phyloP scores from a whole-genome alignment of 1,284 basidiomycete species.

The Ustilago cynodontis region DNA sequence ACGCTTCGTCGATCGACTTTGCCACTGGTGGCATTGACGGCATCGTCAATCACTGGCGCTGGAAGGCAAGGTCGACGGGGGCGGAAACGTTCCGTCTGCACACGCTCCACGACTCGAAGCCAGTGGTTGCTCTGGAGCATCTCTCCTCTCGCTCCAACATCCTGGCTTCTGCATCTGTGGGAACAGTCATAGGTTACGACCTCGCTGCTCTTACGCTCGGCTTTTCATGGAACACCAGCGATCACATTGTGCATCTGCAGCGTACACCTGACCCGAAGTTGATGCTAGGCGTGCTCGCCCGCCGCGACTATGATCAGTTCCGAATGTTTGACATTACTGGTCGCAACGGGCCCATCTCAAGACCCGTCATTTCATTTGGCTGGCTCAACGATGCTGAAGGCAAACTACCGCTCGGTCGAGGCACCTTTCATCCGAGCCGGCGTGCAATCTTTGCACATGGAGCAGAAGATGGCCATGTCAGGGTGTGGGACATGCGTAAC shows the following conservation, averaged over 20 bases:
- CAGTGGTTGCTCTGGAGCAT: conserved; percentile 39
- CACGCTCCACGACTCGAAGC: conserved; percentile 32
- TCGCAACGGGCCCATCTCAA: conserved; percentile 30
- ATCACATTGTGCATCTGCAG: conserved; percentile 45
- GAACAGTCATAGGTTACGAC: conserved; percentile 41
- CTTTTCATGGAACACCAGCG: conserved; percentile 46
- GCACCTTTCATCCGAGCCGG: conserved; percentile 38
- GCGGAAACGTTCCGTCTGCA: conserved; percentile 27
- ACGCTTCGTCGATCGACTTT: conserved; percentile 39
- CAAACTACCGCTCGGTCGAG: conserved; percentile 29
- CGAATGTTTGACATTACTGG: conserved; percentile 48
- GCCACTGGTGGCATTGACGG: conserved; percentile 50
- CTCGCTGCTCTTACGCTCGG: conserved; percentile 29
- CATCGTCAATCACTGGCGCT: conserved; percentile 47
- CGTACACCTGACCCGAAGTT: conserved; percentile 44
- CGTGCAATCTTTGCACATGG: conserved; percentile 43
- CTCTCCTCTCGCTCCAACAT: conserved; percentile 21
- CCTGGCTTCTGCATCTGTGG: conserved; percentile 35
- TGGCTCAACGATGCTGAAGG: conserved; percentile 47
- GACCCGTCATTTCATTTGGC: conserved; percentile 44
- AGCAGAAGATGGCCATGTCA: conserved; percentile 37
- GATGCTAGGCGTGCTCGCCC: conserved; percentile 32
- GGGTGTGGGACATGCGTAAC: conserved; percentile 50
- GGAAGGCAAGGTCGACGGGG: conserved; percentile 15
- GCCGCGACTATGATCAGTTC: conserved; percentile 52